Base-by-base conservation (phyloP, 2,329 filamentous ascomycete genomes). In the Paraconiothyrium brasiliense region DNA sequence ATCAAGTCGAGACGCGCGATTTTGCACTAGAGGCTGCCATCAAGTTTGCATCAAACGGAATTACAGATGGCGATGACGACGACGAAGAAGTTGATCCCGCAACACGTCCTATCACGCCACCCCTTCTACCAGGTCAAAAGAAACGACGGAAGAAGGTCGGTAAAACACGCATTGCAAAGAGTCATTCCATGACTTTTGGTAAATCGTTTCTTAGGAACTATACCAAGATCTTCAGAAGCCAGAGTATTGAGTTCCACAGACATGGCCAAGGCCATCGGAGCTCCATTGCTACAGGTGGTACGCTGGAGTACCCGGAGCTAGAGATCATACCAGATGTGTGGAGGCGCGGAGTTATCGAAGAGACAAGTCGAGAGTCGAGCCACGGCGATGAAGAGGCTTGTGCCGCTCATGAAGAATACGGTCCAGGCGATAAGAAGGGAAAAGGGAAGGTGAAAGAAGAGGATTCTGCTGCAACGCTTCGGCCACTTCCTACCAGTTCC, bases 161-260 rank as follows among this genome's bases (percentile, higher is more conserved):
- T 50, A 89, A 89, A 63, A 83, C 86, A 59, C 88, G 92, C 66
- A 89, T 89, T 43, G 84, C 92, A 24, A 92, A 90, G 80, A 80
- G 77, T 51, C 73, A 74, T 32, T 81, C 79, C 1, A 77, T 81
- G 71, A 80, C 75, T 0, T 80, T 83, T 58, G 75, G 78, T 6
- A 77, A 76, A 16, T 70, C 64, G 1, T 75, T 84, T 24, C 62
- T 80, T 32, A 79, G 78, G 48, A 82, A 83, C 58, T 84, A 84
- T 61, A 72, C 76, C 2, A 79, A 74, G 22, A 70, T 84, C 7
- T 81, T 84, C 67, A 76, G 75, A 54, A 75, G 72, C 48, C 77
- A 78, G 43, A 82, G 67, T 67, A 72, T 67, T 32, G 79, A 73
- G 60, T 81, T 75, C 62, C 73, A 71, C 54, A 71, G 67, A 39